These are phyloP conservation scores for Crepidotus variabilis DNA, from an alignment of 768 basidiomycete species.

Conservation along the genomic window DNA sequence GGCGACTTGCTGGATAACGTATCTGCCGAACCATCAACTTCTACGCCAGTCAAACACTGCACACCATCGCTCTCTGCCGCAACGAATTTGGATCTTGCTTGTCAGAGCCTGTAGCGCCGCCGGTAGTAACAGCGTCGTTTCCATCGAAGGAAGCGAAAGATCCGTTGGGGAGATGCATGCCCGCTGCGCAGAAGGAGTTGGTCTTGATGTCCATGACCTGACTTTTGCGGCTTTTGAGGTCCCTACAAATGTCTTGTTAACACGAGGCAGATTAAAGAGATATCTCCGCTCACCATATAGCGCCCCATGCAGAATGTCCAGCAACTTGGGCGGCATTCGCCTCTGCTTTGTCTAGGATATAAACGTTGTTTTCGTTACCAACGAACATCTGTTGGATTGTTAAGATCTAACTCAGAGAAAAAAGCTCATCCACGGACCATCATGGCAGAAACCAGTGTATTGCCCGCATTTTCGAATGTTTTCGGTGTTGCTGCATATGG, in stretches of 20 bases:
- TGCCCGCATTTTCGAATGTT: constrained; percentile 41
- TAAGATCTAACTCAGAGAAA: constrained; percentile 9
- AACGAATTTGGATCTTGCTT: no score
- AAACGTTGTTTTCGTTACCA: constrained; percentile 75
- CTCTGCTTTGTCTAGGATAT: constrained; percentile 88
- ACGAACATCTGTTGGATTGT: constrained; percentile 62
- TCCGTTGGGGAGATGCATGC: constrained; percentile 78
- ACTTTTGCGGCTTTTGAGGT: constrained; percentile 54
- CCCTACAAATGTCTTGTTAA: constrained; percentile 34
- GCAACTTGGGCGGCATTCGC: constrained; percentile 62
- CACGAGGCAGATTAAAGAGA: background rate
- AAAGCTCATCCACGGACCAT: constrained; percentile 32
- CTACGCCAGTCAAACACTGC: no score
- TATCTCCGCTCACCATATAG: constrained; percentile 48
- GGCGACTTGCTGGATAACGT: no score
- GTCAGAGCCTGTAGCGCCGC: constrained; percentile 53
- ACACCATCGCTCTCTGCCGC: no score
- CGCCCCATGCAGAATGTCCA: constrained; percentile 72
- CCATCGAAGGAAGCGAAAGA: constrained; percentile 75
- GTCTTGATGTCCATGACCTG: constrained; percentile 67
- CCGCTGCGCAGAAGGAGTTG: constrained; percentile 79
- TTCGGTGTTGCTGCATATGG: constrained; percentile 18
- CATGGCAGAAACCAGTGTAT: constrained; percentile 45
- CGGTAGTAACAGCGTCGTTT: constrained; percentile 67
- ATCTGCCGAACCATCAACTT: no score